These are phyloP conservation scores for Naegleria fowleri DNA, from an alignment of 208 protist genomes.

Conservation along the genomic window DNA sequence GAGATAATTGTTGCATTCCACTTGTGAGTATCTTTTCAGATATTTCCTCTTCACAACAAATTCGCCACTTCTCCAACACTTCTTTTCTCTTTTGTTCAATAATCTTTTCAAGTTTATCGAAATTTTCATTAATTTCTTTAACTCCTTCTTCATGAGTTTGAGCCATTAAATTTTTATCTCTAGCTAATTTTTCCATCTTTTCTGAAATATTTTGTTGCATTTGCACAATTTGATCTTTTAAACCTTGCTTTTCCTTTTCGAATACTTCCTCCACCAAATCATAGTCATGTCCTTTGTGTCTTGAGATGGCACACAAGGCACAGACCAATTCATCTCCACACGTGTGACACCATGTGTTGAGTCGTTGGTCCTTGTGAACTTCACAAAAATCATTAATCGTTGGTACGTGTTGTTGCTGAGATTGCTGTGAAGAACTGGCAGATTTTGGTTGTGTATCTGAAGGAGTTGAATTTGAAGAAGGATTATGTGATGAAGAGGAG, in stretches of 20 bases:
- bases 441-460: background rate
- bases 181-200: background rate
- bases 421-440: background rate
- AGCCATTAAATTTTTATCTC: background rate
- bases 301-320: background rate
- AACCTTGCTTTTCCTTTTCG: background rate
- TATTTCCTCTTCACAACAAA: background rate
- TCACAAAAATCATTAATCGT: background rate
- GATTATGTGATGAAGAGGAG: background rate
- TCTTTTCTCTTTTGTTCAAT: background rate
- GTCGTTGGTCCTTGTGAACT: background rate
- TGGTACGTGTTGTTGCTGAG: background rate
- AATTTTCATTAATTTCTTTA: background rate
- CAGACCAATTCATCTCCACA: background rate
- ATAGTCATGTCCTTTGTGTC: background rate
- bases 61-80: background rate
- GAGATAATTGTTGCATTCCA: background rate
- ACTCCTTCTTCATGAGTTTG: background rate
- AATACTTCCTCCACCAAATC: background rate
- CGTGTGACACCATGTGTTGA: background rate
- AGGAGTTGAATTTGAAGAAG: background rate
- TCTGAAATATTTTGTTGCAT: background rate
- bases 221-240: background rate
- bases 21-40: background rate
- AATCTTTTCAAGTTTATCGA: background rate